phyloP scores from a whole-genome alignment of 2,329 filamentous ascomycete species.

The Penicillium sp. region DNA sequence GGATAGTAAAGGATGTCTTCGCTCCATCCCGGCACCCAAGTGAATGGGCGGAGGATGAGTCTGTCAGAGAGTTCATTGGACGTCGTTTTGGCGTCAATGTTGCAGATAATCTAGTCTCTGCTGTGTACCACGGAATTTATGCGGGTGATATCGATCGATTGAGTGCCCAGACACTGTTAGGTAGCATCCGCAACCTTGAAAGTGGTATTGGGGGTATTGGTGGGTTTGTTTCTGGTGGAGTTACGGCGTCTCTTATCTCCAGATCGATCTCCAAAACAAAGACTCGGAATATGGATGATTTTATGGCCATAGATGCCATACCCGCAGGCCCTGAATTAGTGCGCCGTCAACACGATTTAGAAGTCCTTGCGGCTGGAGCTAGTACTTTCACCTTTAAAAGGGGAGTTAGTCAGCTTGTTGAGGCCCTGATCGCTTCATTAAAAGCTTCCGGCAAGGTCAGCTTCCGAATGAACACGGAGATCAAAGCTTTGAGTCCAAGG shows the following conservation, averaged over 20 bases:
- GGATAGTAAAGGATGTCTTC: conserved; percentile 38
- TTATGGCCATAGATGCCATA: conserved; percentile 24
- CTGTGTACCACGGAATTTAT: conserved; percentile 80
- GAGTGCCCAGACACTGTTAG: conserved; percentile 65
- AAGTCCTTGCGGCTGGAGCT: conserved; percentile 16
- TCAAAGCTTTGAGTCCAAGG: conserved; percentile 36
- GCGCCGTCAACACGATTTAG: conserved; percentile 6
- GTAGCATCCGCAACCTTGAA: conserved; percentile 53
- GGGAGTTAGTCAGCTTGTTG: conserved; percentile 64
- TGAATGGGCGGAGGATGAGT: conserved; percentile 58
- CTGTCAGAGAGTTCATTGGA: conserved; percentile 65
- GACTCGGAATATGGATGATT: conserved; percentile 26
- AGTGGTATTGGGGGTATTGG: conserved; percentile 6
- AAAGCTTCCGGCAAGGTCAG: conserved; percentile 57
- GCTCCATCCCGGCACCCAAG: conserved; percentile 32
- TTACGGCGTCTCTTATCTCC: conserved; percentile 13
- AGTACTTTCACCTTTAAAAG: conserved; percentile 45
- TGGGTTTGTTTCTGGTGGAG: conserved; percentile 18
- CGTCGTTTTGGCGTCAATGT: conserved; percentile 55
- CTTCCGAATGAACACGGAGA: conserved; percentile 51
- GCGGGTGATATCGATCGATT: conserved; percentile 82
- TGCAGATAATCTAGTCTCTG: conserved; percentile 72
- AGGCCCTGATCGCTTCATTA: conserved; percentile 54
- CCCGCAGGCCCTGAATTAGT: not conserved
- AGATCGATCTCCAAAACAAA: conserved; percentile 9